Conservation (phyloP, 2,329 filamentous ascomycete genomes). For the Pseudogymnoascus sp. region DNA sequence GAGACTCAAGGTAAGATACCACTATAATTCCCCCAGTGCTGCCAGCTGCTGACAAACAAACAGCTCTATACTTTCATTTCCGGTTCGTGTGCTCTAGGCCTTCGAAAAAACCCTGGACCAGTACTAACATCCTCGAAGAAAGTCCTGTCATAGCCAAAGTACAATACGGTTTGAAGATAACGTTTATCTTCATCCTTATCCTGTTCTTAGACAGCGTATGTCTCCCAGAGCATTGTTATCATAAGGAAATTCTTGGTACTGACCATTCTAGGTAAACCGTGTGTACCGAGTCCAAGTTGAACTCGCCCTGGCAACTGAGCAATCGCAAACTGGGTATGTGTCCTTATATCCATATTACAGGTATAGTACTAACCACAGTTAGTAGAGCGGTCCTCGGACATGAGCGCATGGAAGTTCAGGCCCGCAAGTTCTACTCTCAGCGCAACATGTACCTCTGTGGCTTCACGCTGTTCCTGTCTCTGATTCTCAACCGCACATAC, state of each 20-base stretch:
- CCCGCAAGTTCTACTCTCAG: slow-evolving; percentile 99
- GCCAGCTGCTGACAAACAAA: neutral
- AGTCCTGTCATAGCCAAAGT: slow-evolving; percentile 69
- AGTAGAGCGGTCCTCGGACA: slow-evolving; percentile 67
- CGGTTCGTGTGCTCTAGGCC: neutral
- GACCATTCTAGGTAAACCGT: slow-evolving; percentile 45
- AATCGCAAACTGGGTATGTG: slow-evolving; percentile 27
- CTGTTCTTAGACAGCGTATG: slow-evolving; percentile 95
- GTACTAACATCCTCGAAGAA: slow-evolving; percentile 20
- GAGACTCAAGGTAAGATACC: slow-evolving; percentile 60
- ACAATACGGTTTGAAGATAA: slow-evolving; percentile 98
- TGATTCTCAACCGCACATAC: slow-evolving; percentile 99
- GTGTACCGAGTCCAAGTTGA: slow-evolving; percentile 96
- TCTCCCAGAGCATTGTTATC: slow-evolving; percentile 11
- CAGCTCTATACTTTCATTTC: slow-evolving; percentile 10
- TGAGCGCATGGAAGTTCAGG: slow-evolving; percentile 96
- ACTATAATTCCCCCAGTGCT: neutral
- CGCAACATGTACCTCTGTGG: slow-evolving; percentile 99
- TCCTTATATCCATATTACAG: neutral
- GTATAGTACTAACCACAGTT: slow-evolving; percentile 19
- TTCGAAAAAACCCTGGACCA: slow-evolving; percentile 17
- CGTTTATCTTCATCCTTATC: slow-evolving; percentile 97
- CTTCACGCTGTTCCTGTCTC: slow-evolving; percentile 96
- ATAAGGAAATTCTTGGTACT: neutral
- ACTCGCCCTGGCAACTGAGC: slow-evolving; percentile 65